Evolutionary conservation across 768 basidiomycete genomes (phyloP).

Genomic region (Amanita pseudoporphyria): DNA sequence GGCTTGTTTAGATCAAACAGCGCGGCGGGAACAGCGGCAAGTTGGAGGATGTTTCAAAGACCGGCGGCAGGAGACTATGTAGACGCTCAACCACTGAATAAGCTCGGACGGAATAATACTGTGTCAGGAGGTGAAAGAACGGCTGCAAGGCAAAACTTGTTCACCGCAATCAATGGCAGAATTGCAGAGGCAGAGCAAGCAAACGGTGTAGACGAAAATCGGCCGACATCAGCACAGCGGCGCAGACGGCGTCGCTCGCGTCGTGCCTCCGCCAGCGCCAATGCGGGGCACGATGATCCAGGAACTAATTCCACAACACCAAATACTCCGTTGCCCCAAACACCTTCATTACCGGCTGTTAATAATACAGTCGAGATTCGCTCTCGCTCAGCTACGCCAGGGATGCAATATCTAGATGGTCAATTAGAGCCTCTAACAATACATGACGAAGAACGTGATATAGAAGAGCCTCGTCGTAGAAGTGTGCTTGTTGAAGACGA

Average conservation of each 20-base stretch:
- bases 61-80: constrained; percentile 65
- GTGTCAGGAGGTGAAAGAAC: constrained; percentile 74
- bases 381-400: constrained; percentile 32
- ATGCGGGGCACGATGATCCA: constrained; percentile 42
- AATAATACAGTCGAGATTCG: constrained; percentile 29
- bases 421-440: neutral
- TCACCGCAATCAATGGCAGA: constrained; percentile 51
- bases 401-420: neutral
- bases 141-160: constrained; percentile 60
- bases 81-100: constrained; percentile 48
- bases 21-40: constrained; percentile 66
- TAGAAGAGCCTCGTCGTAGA: constrained; percentile 34
- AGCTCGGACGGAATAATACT: constrained; percentile 65
- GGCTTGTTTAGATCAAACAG: constrained; percentile 87
- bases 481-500: constrained; percentile 48
- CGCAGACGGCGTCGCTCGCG: constrained; percentile 51
- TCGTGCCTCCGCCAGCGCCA: constrained; percentile 30
- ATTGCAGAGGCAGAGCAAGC: constrained; percentile 49
- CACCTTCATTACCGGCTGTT: constrained; percentile 36
- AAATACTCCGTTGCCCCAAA: constrained; percentile 49
- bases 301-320: constrained; percentile 41
- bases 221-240: constrained; percentile 36
- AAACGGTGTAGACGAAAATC: constrained; percentile 48
- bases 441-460: constrained; percentile 1
- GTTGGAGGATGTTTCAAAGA: constrained; percentile 66